Conservation (phyloP, 345 rosid genomes). For the Psidium friedrichsthalianum region DNA sequence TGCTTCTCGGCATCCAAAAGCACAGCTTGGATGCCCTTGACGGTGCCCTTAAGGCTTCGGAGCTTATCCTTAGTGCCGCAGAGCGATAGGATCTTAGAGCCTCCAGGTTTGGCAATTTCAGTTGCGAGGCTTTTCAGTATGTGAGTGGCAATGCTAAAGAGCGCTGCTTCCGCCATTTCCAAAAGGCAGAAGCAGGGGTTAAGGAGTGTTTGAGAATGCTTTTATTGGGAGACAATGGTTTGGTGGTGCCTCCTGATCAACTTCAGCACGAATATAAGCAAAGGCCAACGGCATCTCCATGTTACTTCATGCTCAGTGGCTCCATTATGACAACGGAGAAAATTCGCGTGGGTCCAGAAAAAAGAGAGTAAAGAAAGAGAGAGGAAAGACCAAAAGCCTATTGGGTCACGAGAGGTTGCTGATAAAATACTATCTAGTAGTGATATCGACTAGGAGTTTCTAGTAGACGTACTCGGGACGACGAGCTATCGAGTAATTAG, state of each 20-base stretch:
- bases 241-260: background rate
- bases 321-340: background rate
- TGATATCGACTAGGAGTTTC: too few relatives aligned
- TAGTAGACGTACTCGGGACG: too few relatives aligned
- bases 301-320: background rate
- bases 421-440: too few relatives aligned
- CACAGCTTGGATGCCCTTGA: background rate
- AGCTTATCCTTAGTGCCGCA: background rate
- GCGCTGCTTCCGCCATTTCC: background rate
- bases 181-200: background rate
- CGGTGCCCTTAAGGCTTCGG: accelerated
- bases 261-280: background rate
- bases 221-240: background rate
- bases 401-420: too few relatives aligned
- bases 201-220: background rate
- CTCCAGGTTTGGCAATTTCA: background rate
- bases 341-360: background rate
- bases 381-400: background rate
- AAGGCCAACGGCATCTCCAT: background rate
- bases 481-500: too few relatives aligned
- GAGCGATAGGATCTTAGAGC: background rate
- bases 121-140: background rate
- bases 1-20: background rate
- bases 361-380: background rate
- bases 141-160: accelerated